These are phyloP conservation scores for Magnaporthales sp. DNA, from an alignment of 2,329 filamentous ascomycete species.

Conservation along the genomic window DNA sequence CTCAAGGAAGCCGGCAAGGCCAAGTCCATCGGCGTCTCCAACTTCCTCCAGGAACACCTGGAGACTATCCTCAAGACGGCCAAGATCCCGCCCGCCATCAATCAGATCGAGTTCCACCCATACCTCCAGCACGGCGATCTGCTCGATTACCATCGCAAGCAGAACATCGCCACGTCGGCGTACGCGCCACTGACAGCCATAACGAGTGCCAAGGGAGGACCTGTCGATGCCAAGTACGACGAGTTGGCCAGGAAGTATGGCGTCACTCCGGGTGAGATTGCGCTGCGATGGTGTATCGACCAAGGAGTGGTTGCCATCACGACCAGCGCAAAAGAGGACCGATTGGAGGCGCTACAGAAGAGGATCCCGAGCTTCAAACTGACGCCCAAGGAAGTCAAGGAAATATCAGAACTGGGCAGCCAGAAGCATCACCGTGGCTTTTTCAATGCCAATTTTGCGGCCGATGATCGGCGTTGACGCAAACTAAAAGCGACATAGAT, in stretches of 20 bases:
- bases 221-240: constrained; percentile 41
- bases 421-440: constrained; percentile 55
- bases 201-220: constrained; percentile 39
- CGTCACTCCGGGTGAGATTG: constrained; percentile 45
- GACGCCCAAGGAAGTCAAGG: constrained; percentile 46
- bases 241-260: constrained; percentile 48
- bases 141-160: constrained; percentile 45
- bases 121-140: constrained; percentile 60
- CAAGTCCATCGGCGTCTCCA: constrained; percentile 68
- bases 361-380: constrained; percentile 47
- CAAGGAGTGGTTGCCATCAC: constrained; percentile 50
- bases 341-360: constrained; percentile 46
- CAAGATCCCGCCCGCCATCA: constrained; percentile 56
- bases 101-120: constrained; percentile 77
- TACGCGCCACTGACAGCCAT: constrained; percentile 48
- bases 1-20: constrained; percentile 59
- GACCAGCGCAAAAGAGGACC: constrained; percentile 48
- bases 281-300: constrained; percentile 51
- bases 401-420: constrained; percentile 45
- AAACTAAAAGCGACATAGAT: not conserved
- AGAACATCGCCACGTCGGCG: constrained; percentile 47
- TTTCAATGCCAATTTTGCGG: constrained; percentile 44
- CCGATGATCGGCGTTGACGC: constrained; percentile 32
- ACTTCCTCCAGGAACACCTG: constrained; percentile 53
- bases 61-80: constrained; percentile 49